These are phyloP conservation scores for Bocquillonia castaneifolia DNA, from an alignment of 441 rosid genomes.

Conservation along the genomic window DNA sequence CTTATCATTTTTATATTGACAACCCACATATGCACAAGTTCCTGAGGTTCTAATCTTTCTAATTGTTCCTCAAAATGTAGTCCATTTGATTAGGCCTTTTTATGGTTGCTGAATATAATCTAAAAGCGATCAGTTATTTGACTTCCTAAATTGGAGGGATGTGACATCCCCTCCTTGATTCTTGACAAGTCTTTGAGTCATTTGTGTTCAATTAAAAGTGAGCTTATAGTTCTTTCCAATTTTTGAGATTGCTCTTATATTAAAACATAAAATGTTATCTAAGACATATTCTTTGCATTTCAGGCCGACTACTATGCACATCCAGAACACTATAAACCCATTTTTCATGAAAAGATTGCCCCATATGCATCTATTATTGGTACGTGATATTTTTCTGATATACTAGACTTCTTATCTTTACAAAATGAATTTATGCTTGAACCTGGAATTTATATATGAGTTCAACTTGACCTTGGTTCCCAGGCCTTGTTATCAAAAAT, in stretches of 20 bases:
- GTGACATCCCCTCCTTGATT: background rate
- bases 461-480: constrained; percentile 4
- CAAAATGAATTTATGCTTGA: constrained; percentile 3
- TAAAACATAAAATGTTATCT: constrained; percentile 4
- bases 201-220: background rate
- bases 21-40: background rate
- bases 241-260: background rate
- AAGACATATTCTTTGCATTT: constrained; percentile 15
- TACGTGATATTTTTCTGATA: constrained; percentile 26
- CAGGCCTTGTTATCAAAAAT: background rate
- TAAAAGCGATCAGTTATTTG: background rate
- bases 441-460: background rate
- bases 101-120: background rate
- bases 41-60: background rate
- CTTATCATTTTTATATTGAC: background rate
- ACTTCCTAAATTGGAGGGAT: constrained; percentile 2
- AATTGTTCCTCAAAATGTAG: background rate
- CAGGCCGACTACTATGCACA: constrained; percentile 92
- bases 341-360: constrained; percentile 70
- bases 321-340: constrained; percentile 77
- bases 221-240: background rate
- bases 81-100: background rate
- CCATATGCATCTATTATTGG: constrained; percentile 89
- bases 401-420: background rate
- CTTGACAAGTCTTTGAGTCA: no score